A percentile compares a stretch with the other conserved stretches of the same genome.
Evolutionary conservation across 2,329 filamentous ascomycete species (phyloP).

Genomic region (Neurospora crassa): DNA sequence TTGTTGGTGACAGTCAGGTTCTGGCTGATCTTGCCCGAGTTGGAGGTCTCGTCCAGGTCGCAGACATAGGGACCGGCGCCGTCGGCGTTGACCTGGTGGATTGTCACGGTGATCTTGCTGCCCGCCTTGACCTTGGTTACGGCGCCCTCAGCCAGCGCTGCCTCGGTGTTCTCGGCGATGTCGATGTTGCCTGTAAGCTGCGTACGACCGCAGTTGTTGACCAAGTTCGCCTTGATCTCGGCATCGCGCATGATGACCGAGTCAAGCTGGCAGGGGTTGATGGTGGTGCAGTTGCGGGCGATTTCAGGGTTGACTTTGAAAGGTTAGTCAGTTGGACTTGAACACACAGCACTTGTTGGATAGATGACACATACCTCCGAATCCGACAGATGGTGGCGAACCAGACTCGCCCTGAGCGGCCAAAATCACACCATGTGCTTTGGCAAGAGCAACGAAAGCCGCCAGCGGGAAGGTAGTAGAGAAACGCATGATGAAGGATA

Average conservation of each 20-base stretch:
- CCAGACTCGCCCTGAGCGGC: slow-evolving; percentile 35
- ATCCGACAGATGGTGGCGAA: slow-evolving; percentile 39
- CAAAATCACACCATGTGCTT: slow-evolving; percentile 38
- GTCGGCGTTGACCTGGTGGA: slow-evolving; percentile 46
- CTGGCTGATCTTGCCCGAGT: slow-evolving; percentile 33
- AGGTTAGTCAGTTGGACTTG: not conserved
- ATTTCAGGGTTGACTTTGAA: slow-evolving; percentile 38
- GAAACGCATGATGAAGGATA: slow-evolving; percentile 3
- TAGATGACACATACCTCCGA: slow-evolving; percentile 29
- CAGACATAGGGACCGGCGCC: slow-evolving; percentile 46
- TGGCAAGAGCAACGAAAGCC: slow-evolving; percentile 26
- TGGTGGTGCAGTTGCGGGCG: slow-evolving; percentile 52
- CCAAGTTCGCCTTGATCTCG: slow-evolving; percentile 40
- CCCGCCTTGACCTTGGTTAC: slow-evolving; percentile 42
- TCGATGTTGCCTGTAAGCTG: slow-evolving; percentile 46
- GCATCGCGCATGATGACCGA: slow-evolving; percentile 53
- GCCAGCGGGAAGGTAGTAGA: slow-evolving; percentile 21
- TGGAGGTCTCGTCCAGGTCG: slow-evolving; percentile 40
- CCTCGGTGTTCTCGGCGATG: slow-evolving; percentile 45
- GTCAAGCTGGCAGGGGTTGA: slow-evolving; percentile 58
- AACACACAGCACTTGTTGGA: not conserved
- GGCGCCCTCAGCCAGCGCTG: slow-evolving; percentile 32
- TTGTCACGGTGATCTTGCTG: slow-evolving; percentile 33
- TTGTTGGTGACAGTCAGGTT: slow-evolving; percentile 48
- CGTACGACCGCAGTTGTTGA: slow-evolving; percentile 52